Conservation (phyloP, 1,284 basidiomycete species). For the Sutorius eximius region DNA sequence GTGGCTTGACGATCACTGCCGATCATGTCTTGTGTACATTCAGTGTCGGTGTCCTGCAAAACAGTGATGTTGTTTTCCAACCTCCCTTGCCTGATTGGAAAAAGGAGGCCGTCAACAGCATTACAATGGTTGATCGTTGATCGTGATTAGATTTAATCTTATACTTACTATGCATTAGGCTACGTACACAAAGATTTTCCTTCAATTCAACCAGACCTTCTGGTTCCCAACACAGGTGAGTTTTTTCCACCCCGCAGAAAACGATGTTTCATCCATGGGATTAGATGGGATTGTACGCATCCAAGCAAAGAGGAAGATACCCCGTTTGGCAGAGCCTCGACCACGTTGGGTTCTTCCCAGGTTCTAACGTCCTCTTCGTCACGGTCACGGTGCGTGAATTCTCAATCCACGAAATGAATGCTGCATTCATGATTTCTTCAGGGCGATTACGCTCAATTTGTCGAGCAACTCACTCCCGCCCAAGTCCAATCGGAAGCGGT, state of each 20-base stretch:
- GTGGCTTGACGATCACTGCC: slow-evolving; percentile 6
- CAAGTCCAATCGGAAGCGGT: slow-evolving; percentile 54
- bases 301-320: background rate
- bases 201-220: slow-evolving; percentile 7
- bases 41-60: slow-evolving; percentile 9
- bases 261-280: background rate
- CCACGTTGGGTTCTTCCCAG: slow-evolving; percentile 2
- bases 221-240: slow-evolving; percentile 8
- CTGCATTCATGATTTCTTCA: slow-evolving; percentile 21
- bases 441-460: slow-evolving; percentile 59
- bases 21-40: slow-evolving; percentile 11
- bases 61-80: slow-evolving; percentile 5
- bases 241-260: background rate
- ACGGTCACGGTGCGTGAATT: slow-evolving; percentile 6
- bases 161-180: background rate
- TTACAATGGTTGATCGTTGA: background rate
- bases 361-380: slow-evolving; percentile 4
- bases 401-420: background rate
- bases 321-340: slow-evolving; percentile 8
- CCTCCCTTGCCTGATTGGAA: slow-evolving; percentile 7
- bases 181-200: slow-evolving; percentile 12
- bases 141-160: background rate
- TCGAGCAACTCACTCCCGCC: slow-evolving; percentile 50
- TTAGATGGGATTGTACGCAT: slow-evolving; percentile 7
- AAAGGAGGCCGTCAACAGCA: slow-evolving; percentile 5